Evolutionary conservation across 2,329 filamentous ascomycete genomes (phyloP), one percentile per base, ranked within the genome.

Genomic region (Exophiala calicioides): DNA sequence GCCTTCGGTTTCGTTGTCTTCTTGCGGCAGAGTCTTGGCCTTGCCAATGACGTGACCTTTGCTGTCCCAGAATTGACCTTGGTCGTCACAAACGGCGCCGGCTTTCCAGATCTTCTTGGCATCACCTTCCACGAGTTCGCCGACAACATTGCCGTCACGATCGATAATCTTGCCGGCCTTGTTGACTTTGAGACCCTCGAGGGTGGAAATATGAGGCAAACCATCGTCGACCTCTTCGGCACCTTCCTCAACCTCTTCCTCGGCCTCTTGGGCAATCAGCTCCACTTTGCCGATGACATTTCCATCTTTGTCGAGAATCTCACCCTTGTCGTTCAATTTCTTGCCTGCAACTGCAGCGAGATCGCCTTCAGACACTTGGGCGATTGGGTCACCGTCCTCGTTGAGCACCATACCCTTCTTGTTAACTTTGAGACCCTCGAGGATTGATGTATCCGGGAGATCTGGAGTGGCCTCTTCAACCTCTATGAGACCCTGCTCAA

Each of bases 51-150:
- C 72, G 32, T 82, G 81, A 33, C 81, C 81, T 34, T 80, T 76
- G 62, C 75, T 80, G 62, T 83, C 81, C 60, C 83, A 72, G 45
- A 85, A 79, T 58, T 84, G 81, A 15, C 81, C 81, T 64, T 82
- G 72, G 49, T 75, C 76, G 55, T 85, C 82, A 18, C 68, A 63
- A 12, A 59, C 56, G 15, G 56, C 60, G 7, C 68, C 69, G 15
- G 65, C 53, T 35, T 66, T 67, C 35, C 66, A 59, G 56, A 82
- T 70, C 65, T 83, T 84, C 68, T 82, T 83, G 48, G 82, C 75
- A 13, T 82, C 78, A 53, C 81, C 84, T 52, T 83, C 79, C 10
- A 75, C 65, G 9, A 84, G 64, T 41, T 84, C 77, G 31, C 83
- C 82, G 33, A 77, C 62, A 1, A 75, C 68, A 33, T 73, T 75